Base-by-base conservation (phyloP, 352 stramenopile species). In the Phytophthora pinifolia region DNA sequence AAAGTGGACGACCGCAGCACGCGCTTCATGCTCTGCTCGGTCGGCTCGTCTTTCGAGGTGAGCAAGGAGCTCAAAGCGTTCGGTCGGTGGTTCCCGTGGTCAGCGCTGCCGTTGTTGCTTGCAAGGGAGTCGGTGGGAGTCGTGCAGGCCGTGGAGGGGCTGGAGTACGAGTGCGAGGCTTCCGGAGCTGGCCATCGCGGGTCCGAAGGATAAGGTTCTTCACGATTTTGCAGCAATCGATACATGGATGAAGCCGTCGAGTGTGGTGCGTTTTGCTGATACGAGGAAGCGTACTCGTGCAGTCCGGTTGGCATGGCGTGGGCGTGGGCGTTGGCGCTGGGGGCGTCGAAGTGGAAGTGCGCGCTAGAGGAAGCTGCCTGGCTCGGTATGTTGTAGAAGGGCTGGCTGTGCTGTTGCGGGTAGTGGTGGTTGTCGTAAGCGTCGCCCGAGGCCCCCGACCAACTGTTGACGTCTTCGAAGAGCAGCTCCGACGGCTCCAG, bases 401-500 rank as follows among this genome's bases (percentile, higher is more conserved):
- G 43, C 32, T 67, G 54, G 10, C 12, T 22, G 18, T 59, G 64
- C 15, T 70, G 59, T 8, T 68, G 47, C 7, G 58, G 55, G 36
- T 62, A 54, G 17, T 64, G 52, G 30, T 61, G 63, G 25, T 68
- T 66, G 35, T 62, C 51, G 56, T 61, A 59, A 9, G 32, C 15
- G 3, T 55, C 59, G 22, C 39, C 32, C 5, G 55, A 4, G 20
- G 53, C 46, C 12, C 65, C 54, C 20, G 41, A 39, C 61, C 65
- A 66, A 22, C 41, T 44, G 20, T 61, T 70, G 43, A 76, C 68
- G 30, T 67, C 70, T 13, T 73, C 64, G 34, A 78, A 79, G n/a
- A 79, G 54, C 30, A 79, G 43, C 46, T 77, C 55, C 9, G 65
- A 52, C 6, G 67, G 54, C 46, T 78, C 72, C 20, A 69, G 37